Evolutionary conservation across 331 rosid genomes (phyloP).

Genomic region (Phaseolus coccineus): DNA sequence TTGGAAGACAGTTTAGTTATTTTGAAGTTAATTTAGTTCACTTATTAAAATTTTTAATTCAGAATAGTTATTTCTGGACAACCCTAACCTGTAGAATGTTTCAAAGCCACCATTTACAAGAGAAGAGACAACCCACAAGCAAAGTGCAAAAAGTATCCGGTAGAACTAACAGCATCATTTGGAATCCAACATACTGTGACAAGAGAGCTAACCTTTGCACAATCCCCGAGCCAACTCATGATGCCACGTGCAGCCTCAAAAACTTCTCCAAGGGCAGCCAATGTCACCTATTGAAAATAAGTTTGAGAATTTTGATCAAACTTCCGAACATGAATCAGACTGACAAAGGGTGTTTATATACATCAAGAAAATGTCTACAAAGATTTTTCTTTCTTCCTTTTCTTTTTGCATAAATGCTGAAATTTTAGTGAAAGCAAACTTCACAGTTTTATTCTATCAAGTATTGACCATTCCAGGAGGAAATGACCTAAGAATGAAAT

Average conservation of each 20-base stretch:
- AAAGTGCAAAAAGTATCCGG: slow-evolving; percentile 28
- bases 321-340: slow-evolving; percentile 21
- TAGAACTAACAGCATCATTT: background rate
- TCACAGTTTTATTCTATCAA: background rate
- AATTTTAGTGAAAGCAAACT: background rate
- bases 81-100: slow-evolving; percentile 14
- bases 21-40: too few species aligned
- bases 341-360: background rate
- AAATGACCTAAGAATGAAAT: background rate
- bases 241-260: slow-evolving; percentile 88
- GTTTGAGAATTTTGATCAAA: slow-evolving; percentile 14
- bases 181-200: background rate
- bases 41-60: too few species aligned
- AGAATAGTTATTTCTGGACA: too few species aligned
- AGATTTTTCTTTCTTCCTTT: background rate
- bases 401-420: background rate
- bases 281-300: slow-evolving; percentile 64
- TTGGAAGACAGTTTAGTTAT: too few species aligned
- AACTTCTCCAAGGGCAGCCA: slow-evolving; percentile 92
- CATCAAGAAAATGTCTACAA: background rate
- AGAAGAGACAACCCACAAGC: background rate
- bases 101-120: slow-evolving; percentile 4
- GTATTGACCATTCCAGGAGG: background rate
- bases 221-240: slow-evolving; percentile 92
- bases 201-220: slow-evolving; percentile 69